These are phyloP conservation scores for Aspergillus campestris DNA, from an alignment of 495 filamentous ascomycete genomes.

Conservation along the genomic window DNA sequence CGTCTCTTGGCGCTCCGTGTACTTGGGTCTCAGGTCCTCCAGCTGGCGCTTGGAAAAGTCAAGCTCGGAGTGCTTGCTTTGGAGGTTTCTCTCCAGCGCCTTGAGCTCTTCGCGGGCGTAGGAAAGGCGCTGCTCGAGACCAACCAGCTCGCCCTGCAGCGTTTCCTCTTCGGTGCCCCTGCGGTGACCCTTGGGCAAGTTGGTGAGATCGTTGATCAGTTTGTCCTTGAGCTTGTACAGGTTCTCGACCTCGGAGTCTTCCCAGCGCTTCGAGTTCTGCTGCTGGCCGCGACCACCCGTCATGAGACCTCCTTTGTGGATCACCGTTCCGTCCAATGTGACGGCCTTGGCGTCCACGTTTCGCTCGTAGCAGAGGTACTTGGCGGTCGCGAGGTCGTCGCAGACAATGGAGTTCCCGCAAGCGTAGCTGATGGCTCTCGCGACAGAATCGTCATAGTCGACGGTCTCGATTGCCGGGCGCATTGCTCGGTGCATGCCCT, in stretches of 20 bases:
- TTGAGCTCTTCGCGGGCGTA: conserved; percentile 68
- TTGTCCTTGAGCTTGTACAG: conserved; percentile 65
- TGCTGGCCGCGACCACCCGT: conserved; percentile 80
- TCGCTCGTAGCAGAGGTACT: conserved; percentile 78
- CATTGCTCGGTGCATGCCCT: conserved; percentile 76
- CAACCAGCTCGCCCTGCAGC: conserved; percentile 69
- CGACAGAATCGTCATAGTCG: conserved; percentile 78
- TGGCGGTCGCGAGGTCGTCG: conserved; percentile 76
- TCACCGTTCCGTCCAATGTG: conserved; percentile 82
- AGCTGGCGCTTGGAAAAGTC: conserved; percentile 62
- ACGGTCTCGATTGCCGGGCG: conserved; percentile 93
- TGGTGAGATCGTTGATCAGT: conserved; percentile 59
- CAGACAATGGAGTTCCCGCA: conserved; percentile 96
- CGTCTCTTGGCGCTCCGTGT: conserved; percentile 56
- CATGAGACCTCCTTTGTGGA: conserved; percentile 96
- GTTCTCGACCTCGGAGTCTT: conserved; percentile 80
- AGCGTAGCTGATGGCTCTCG: conserved; percentile 88
- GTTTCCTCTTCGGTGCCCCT: conserved; percentile 68
- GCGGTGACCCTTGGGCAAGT: conserved; percentile 66
- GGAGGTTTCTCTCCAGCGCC: conserved; percentile 75
- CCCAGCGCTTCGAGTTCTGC: conserved; percentile 72
- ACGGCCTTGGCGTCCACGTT: conserved; percentile 89
- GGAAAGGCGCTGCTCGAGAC: conserved; percentile 68
- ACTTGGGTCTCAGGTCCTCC: conserved; percentile 67
- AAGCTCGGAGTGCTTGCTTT: conserved; percentile 78